Evolutionary conservation across 371 early-diverging fungal species (phyloP), one percentile per base, ranked within the genome.

Genomic region (Syncephalis plumigaleata): DNA sequence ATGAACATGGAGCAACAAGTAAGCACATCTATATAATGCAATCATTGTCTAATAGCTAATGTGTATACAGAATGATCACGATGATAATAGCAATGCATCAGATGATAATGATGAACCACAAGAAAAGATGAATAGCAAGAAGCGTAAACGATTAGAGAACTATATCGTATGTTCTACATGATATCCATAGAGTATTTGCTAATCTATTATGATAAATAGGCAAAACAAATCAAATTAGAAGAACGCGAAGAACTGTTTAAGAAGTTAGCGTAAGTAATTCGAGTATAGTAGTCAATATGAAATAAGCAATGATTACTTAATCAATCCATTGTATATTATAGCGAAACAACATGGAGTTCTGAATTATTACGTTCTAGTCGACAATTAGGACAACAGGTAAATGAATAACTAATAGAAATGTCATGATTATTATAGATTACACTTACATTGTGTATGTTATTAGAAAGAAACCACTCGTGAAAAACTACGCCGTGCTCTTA

Each of bases 281-380:
- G n/a, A n/a, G n/a, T n/a, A n/a, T n/a, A n/a, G n/a, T 31, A 31
- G 31, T 7, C 31, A 7, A 31, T 31, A 7, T 31, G 11, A 7
- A 31, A 31, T 11, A 4, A 31, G 11, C 11, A 31, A 31, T 31
- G 31, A 31, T 31, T 56, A 23, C 57, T 62, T 55, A 57, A 31
- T 11, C 4, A 52, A 42, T 50, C 36, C 3, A 49, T 36, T 1
- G 20, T 36, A 2, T 15, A 44, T 16, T 25, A 9, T 36, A 63
- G 72, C 40, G 64, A 61, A 38, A 67, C 83, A 18, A 57, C 70
- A 11, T 84, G 77, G 70, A 66, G 69, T 15, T 85, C 80, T 9
- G 81, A 79, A 16, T 55, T 89, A 18, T 55, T 94, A 51, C 67
- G 75, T 49, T 89, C 90, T 1, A 86, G 87, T 47, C 82, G 81